phyloP scores from a whole-genome alignment of 345 rosid genomes.

The Lepidium didymum region DNA sequence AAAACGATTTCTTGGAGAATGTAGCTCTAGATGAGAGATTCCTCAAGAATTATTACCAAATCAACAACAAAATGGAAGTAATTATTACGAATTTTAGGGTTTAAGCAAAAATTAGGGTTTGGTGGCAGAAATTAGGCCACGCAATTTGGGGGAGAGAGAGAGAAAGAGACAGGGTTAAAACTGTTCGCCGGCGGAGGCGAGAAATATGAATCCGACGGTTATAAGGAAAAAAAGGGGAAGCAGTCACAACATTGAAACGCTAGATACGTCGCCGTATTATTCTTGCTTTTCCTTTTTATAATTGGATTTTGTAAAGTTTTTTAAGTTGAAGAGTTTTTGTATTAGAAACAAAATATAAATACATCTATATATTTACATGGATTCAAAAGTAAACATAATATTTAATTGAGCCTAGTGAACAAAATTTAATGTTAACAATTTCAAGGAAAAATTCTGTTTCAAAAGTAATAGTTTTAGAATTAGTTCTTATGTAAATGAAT shows the following conservation, averaged over 20 bases:
- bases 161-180: not conserved
- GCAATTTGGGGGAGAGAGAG: constrained; percentile 1
- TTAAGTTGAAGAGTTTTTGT: no score
- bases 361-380: no score
- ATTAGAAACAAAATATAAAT: no score
- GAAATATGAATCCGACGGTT: constrained; percentile 15
- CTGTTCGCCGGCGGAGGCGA: constrained; percentile 19
- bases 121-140: constrained; percentile 18
- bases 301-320: no score
- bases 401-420: no score
- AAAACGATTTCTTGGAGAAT: constrained; percentile 10
- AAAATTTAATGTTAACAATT: no score
- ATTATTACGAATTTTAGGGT: not conserved
- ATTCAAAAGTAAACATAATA: no score
- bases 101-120: constrained; percentile 17
- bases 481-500: no score
- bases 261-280: not conserved
- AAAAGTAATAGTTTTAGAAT: no score
- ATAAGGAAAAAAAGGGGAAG: not conserved
- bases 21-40: constrained; percentile 1
- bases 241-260: not conserved
- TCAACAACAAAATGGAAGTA: not conserved
- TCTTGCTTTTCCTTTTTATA: no score
- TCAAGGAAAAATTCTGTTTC: no score
- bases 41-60: not conserved